Conservation (phyloP, 495 filamentous ascomycete species). For the Aspergillus homomorphus region DNA sequence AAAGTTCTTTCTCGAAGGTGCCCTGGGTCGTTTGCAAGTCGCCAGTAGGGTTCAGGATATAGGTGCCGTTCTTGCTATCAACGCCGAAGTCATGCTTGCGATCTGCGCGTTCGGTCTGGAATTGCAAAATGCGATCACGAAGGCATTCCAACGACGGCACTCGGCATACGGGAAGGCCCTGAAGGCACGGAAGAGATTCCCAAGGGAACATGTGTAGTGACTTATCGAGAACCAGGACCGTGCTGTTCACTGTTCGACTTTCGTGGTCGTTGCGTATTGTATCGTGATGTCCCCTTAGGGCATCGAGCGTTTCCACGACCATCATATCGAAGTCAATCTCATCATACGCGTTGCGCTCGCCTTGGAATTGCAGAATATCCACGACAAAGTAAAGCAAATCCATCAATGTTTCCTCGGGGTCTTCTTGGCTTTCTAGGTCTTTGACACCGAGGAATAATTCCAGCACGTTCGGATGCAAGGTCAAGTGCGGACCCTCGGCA, state of each 20-base stretch:
- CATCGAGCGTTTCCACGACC: slow-evolving; percentile 77
- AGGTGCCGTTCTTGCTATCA: slow-evolving; percentile 62
- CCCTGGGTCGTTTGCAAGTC: slow-evolving; percentile 78
- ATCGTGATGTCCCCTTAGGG: slow-evolving; percentile 73
- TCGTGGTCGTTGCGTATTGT: slow-evolving; percentile 41
- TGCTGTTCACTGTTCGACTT: slow-evolving; percentile 73
- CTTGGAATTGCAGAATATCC: slow-evolving; percentile 94
- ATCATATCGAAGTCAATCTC: slow-evolving; percentile 95
- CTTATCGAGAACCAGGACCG: slow-evolving; percentile 91
- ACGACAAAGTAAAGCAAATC: slow-evolving; percentile 95
- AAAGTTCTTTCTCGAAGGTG: slow-evolving; percentile 63
- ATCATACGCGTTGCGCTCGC: slow-evolving; percentile 94
- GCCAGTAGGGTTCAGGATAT: slow-evolving; percentile 81
- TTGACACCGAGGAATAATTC: slow-evolving; percentile 87
- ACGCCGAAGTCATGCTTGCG: slow-evolving; percentile 41
- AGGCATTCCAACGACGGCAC: slow-evolving; percentile 81
- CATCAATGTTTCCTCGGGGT: slow-evolving; percentile 79
- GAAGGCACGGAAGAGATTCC: slow-evolving; percentile 88
- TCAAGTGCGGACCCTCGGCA: slow-evolving; percentile 48
- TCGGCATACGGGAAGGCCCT: slow-evolving; percentile 73
- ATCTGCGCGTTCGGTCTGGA: slow-evolving; percentile 32
- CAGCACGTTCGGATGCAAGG: slow-evolving; percentile 71
- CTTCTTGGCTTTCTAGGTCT: slow-evolving; percentile 62
- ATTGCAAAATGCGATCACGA: slow-evolving; percentile 60
- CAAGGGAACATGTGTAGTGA: slow-evolving; percentile 86